Conservation (phyloP, 2,329 filamentous ascomycete species). For the Xylariaceae sp. region DNA sequence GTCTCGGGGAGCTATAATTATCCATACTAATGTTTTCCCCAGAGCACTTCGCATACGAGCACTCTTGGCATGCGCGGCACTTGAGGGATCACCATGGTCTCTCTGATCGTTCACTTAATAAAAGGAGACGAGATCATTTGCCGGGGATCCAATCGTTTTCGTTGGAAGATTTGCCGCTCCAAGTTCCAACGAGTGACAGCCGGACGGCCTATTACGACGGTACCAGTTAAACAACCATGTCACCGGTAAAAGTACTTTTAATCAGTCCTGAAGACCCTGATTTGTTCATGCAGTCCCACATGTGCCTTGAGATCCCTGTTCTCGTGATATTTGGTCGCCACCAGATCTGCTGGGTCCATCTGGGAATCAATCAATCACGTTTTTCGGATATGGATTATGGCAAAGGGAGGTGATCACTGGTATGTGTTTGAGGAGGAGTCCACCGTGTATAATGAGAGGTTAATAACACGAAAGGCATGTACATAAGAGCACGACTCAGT, state of each 20-base stretch:
- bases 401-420: no score
- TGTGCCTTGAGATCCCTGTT: no score
- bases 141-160: constrained; percentile 15
- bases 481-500: no score
- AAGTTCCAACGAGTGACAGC: constrained; percentile 1
- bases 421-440: no score
- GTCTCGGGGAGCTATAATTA: no score
- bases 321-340: no score
- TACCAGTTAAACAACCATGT: constrained; percentile 17
- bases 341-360: no score
- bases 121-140: constrained; percentile 15
- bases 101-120: constrained; percentile 8
- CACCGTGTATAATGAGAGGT: not conserved
- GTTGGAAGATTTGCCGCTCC: constrained; percentile 17
- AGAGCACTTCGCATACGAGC: constrained; percentile 4
- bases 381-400: no score
- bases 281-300: constrained; percentile 14
- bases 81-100: constrained; percentile 11
- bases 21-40: no score
- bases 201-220: constrained; percentile 11
- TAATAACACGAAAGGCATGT: no score
- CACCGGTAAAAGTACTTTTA: constrained; percentile 23
- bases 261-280: constrained; percentile 14
- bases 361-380: no score
- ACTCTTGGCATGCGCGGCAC: constrained; percentile 13